Percentiles rank a stretch among this genome's conserved stretches.
Conservation (phyloP, 345 rosid species). For the Turnera subulata region DNA sequence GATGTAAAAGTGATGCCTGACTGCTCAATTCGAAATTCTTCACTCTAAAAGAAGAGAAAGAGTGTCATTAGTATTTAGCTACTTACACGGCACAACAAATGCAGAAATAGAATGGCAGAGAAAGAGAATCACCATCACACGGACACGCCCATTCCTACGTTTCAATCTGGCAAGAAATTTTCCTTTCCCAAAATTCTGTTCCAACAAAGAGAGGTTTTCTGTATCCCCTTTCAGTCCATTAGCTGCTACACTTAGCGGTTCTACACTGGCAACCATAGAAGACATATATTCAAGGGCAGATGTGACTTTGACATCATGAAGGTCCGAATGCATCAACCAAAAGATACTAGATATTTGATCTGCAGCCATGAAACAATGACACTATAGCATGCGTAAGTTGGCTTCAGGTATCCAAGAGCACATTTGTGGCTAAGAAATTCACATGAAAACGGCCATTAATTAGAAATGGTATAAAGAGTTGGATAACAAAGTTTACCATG, state of each 20-base stretch:
- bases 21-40: conserved; percentile 55
- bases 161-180: conserved; percentile 65
- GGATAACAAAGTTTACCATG: conserved; percentile 43
- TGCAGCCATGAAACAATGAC: conserved; percentile 31
- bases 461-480: not conserved
- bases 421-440: no score
- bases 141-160: conserved; percentile 83
- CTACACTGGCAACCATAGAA: conserved; percentile 60
- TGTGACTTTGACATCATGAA: conserved; percentile 55
- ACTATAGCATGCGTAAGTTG: conserved; percentile 11
- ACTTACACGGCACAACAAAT: conserved; percentile 1
- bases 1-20: conserved; percentile 60
- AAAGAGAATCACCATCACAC: conserved; percentile 47
- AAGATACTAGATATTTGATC: conserved; percentile 59
- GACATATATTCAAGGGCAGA: conserved; percentile 71
- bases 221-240: conserved; percentile 42
- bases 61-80: conserved; percentile 7
- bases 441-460: not conserved
- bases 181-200: conserved; percentile 53
- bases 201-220: conserved; percentile 40
- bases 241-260: conserved; percentile 41
- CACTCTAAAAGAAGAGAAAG: conserved; percentile 40
- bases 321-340: conserved; percentile 78
- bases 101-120: not conserved
- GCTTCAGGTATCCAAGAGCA: not conserved